Evolutionary conservation across 768 basidiomycete species (phyloP), one percentile per base, ranked within the genome.

Genomic region (Russula virescens): DNA sequence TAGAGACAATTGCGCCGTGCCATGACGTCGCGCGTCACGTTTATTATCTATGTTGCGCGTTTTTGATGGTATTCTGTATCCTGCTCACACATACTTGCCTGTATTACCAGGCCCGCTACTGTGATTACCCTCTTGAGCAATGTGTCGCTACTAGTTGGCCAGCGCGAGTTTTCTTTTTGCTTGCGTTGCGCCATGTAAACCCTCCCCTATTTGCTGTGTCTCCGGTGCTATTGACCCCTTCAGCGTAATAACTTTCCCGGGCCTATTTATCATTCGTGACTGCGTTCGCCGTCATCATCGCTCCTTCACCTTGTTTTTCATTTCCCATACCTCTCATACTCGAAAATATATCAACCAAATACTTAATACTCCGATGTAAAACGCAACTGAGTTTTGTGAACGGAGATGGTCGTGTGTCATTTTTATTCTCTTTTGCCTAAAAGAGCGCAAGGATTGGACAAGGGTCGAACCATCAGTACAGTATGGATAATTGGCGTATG

Each of bases 91-190:
- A 49, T 31, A 35, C 51, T 25, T 49, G 57, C 51, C 57, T 63
- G 46, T 46, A 50, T 18, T 9, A 26, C 23, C 50, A 48, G 57
- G 57, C 57, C 2, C 1, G 28, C 53, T 53, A 48, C 23, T 55
- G 62, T 65, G 55, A 42, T 52, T 45, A 51, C 35, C 46, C 49
- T 31, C 16, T 53, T 63, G 61, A 53, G 40, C 62, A n/a, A 40
- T 38, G 58, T 64, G 53, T 64, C 58, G 25, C 47, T 42, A 62
- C 35, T 46, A 68, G 73, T 48, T 38, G 45, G 51, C 46, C 46
- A 46, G 45, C 51, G 62, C 51, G 50, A 62, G 55, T 28, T 49
- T 62, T 13, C 19, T 21, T 49, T 62, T 11, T 19, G 55, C 34
- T 34, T 50, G 61, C 52, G 46, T 58, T 58, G 62, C 58, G 58